Base-by-base conservation (phyloP, 2,329 filamentous ascomycete genomes). In the Fusarium illudens region DNA sequence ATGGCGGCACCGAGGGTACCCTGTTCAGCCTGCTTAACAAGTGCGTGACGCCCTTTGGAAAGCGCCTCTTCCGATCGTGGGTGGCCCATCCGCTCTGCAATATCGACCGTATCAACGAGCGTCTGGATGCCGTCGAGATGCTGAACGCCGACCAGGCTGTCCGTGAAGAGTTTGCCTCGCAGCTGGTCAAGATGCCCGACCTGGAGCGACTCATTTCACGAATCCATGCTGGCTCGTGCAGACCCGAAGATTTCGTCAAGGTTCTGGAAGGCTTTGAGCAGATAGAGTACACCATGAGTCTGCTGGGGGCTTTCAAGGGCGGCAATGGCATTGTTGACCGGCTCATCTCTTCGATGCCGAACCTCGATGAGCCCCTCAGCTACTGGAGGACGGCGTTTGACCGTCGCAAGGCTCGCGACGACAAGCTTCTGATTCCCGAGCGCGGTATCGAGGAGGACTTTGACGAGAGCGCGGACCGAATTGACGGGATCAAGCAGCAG, bases 221-320 rank as follows among this genome's bases (percentile, higher is more conserved):
- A 9, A 91, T 99, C 11, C 96, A 99, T 74, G 96, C 96, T 1
- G 92, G 93, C 1, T 89, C 89, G n/a, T 97, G 94, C 81, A 93
- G 90, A 75, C 88, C 94, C 0, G 92, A 96, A 59, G 96, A 99
- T 76, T 99, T 99, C 77, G 89, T 98, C 46, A 92, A 90, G 49
- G 95, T 98, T 0, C 84, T 99, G 0, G 94, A 98, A 78, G 96
- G 96, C 0, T 99, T 97, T 72, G 96, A 98, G 81, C 95, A 97
- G 79, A 98, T 99, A 46, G 94, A 97, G 67, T 96, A 97, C 77
- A 97, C 94, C 1, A 93, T 97, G 86, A 87, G 89, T 53, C 84
- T 98, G 20, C 85, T 98, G 1, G 84, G 86, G 48, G 86, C 90
- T 9, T 92, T 92, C 72, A 88, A 90, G 55, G 87, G 90, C n/a